Base-by-base conservation (phyloP, 768 basidiomycete species). In the Termitomyces sp. region DNA sequence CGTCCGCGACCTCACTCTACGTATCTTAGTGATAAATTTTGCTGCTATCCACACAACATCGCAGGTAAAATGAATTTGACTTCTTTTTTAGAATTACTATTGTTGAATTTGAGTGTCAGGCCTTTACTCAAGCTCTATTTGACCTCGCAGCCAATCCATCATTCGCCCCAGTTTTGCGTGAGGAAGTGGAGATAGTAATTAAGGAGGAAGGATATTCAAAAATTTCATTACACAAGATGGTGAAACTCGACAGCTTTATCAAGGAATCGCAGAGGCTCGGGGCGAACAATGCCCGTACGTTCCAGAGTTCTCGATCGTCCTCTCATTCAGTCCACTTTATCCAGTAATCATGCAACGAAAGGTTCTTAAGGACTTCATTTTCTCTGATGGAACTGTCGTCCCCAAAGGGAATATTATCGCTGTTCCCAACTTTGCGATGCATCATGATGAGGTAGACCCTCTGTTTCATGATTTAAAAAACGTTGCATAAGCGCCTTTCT, bases 221-320 rank as follows among this genome's bases (percentile, higher is more conserved):
- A 52, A 62, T 66, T 9, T 64, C 70, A 0, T 58, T 79, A n/a
- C 64, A 65, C 6, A 73, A 75, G 49, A 72, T 80, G 70, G 66
- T 71, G 56, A 74, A 75, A 58, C 51, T 79, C 16, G 78, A 80
- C 56, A 80, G 79, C 57, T 78, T 78, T 61, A 54, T 79, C 30
- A 72, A 73, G 32, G 80, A 80, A 54, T 73, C 72, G 3, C 66
- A 68, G 36, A 66, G 75, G 5, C 56, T 66, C 26, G 66, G 64
- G 22, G 70, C 69, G 1, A 59, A 67, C 28, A 63, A 60, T 32
- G 54, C 63, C 7, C 22, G 75, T 76, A 61, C n/a, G 73, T 63
- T 42, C n/a, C 16, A 22, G 20, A 33, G 1, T 6, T 6, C 42
- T 32, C n/a, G n/a, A n/a, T 40, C 4, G 18, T 13, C 33, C 7